Evolutionary conservation across 495 filamentous ascomycete species (phyloP), one percentile per base, ranked within the genome.

Genomic region (Annulohypoxylon bovei): DNA sequence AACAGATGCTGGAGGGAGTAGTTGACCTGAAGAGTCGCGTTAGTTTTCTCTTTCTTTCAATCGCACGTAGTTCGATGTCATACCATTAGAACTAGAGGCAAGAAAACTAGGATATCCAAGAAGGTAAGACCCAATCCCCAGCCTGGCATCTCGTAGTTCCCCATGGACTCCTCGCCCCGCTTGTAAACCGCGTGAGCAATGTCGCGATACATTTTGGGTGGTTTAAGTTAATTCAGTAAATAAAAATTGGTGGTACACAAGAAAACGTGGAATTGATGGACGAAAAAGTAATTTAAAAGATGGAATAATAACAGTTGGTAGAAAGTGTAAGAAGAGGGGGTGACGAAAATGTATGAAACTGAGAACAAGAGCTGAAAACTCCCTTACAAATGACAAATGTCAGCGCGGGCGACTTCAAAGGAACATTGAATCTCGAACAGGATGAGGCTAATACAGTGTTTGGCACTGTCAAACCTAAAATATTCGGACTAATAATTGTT

Each of bases 1-100:
- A 78, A 81, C 49, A 85, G 30, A 54, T 68, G 46, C 25, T 72
- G 67, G 32, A 84, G 71, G 16, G 80, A 81, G 70, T 85, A 85
- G 40, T 65, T 60, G 55, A 80, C 52, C 81, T 84, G 33, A 49
- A 46, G 49, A 25, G 28, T 39, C 25, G 22, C 20, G 39, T 76
- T 67, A 77, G 76, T 54, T 1, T 14, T n/a, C n/a, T n/a, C n/a
- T n/a, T n/a, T 54, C 20, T 0, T 33, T 6, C 20, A 18, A 18
- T 53, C 33, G 30, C 23, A 32, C 49, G 8, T 49, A 32, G 6
- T 12, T 22, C 30, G 33, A 20, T 9, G 18, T 56, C 56, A 37
- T 78, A 84, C 82, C 35, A 76, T 53, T 44, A 82, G 5, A 27
- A 79, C 47, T 18, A 78, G 39, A 33, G 82, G 82, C 39, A 82